phyloP scores from a whole-genome alignment of 768 basidiomycete genomes.

The Filobasidium floriforme region DNA sequence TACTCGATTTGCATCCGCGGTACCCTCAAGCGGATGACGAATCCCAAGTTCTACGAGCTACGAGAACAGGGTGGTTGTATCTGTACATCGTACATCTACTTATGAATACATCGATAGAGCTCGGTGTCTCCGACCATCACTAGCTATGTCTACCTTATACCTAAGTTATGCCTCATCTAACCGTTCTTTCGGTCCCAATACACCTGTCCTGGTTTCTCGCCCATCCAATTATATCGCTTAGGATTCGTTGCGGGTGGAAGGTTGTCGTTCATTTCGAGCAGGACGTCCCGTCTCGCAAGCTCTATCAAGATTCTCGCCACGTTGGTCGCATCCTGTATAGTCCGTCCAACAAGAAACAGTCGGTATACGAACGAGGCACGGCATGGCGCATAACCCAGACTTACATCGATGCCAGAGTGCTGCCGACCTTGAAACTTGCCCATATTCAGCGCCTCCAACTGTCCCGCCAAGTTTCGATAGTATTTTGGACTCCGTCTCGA shows the following conservation, averaged over 20 bases:
- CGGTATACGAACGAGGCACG: neutral
- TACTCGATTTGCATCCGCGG: neutral
- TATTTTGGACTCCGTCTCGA: conserved; percentile 24
- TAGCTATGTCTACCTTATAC: neutral
- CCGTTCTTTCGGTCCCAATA: conserved; percentile 24
- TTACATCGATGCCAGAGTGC: conserved; percentile 84
- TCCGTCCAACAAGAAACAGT: neutral
- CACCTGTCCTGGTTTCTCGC: conserved; percentile 33
- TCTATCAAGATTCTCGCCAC: conserved; percentile 72
- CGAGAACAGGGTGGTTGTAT: neutral
- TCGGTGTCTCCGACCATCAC: neutral
- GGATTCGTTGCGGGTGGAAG: conserved; percentile 22
- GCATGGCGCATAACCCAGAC: conserved; percentile 40
- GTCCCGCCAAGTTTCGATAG: conserved; percentile 58
- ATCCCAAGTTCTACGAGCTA: neutral
- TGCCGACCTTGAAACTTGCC: conserved; percentile 70
- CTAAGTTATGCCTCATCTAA: neutral
- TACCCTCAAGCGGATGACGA: neutral
- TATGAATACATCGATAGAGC: neutral
- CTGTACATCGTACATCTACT: neutral
- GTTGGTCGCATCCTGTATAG: conserved; percentile 73
- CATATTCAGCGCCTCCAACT: conserved; percentile 65
- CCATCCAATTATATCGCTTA: conserved; percentile 40
- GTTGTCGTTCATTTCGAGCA: conserved; percentile 60
- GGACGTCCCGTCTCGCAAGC: conserved; percentile 62